Evolutionary conservation across 1,284 basidiomycete species (phyloP).

Genomic region (Microbotryomycetes sp.): DNA sequence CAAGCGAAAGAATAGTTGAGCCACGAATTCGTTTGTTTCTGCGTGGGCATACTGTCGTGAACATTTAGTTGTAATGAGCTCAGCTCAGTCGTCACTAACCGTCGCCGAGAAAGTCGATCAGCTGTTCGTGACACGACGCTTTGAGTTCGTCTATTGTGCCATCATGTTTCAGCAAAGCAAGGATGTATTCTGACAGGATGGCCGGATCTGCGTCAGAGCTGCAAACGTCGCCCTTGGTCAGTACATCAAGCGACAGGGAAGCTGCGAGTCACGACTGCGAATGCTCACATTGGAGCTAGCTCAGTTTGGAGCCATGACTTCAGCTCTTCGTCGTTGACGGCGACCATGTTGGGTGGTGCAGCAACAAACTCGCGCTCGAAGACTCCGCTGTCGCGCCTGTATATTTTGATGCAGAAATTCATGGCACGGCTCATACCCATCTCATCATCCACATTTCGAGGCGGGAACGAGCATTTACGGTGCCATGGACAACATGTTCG

Average conservation of each 20-base stretch:
- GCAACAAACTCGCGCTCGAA: no score
- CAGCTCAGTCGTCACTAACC: conserved; percentile 52
- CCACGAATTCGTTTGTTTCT: conserved; percentile 73
- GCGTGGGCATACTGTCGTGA: conserved; percentile 28
- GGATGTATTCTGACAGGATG: conserved; percentile 86
- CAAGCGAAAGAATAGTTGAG: conserved; percentile 76
- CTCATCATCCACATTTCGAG: no score
- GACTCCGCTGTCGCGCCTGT: no score
- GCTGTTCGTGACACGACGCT: conserved; percentile 64
- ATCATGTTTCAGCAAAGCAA: conserved; percentile 88
- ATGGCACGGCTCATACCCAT: no score
- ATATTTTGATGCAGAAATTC: no score
- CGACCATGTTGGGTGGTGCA: background rate
- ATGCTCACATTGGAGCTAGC: conserved; percentile 71
- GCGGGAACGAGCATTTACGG: no score
- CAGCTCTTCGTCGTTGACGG: conserved; percentile 3
- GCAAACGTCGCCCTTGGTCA: no score
- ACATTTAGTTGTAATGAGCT: conserved; percentile 5
- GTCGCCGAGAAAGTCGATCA: conserved; percentile 87
- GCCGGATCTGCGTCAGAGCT: conserved; percentile 95
- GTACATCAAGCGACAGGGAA: no score
- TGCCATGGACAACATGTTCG: no score
- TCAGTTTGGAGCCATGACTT: conserved; percentile 64
- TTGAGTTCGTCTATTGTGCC: conserved; percentile 73
- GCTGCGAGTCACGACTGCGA: background rate